These are phyloP conservation scores for Schizochytrium sp. DNA, from an alignment of 108 stramenopile genomes.

Conservation along the genomic window DNA sequence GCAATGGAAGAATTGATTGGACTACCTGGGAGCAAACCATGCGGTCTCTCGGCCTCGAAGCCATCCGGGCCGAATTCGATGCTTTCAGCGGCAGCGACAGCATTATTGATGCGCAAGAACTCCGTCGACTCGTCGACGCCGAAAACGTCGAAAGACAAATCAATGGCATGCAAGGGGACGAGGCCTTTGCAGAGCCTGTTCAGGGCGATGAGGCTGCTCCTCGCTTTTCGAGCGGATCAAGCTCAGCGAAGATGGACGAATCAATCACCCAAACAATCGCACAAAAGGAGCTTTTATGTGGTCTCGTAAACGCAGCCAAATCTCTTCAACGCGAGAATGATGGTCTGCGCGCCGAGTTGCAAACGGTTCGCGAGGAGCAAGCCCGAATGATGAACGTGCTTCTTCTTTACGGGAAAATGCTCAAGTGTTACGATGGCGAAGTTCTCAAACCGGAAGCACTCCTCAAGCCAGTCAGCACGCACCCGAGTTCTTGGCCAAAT, in stretches of 20 bases:
- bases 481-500: too few relatives aligned
- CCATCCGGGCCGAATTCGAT: not conserved
- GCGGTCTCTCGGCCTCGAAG: not conserved
- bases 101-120: not conserved
- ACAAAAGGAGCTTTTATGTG: not conserved
- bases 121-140: not conserved
- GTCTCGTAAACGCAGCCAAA: not conserved
- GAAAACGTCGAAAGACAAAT: not conserved
- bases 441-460: not conserved
- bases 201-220: not conserved
- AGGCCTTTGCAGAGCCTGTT: not conserved
- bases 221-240: not conserved
- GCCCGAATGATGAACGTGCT: conserved; percentile 3
- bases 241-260: not conserved
- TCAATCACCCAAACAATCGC: not conserved
- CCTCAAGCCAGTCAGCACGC: not conserved
- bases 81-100: not conserved
- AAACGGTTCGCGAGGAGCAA: not conserved
- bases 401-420: not conserved
- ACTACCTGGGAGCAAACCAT: not conserved
- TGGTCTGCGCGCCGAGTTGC: not conserved
- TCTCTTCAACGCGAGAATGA: not conserved
- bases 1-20: not conserved
- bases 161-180: not conserved
- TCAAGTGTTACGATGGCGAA: not conserved